These are phyloP conservation scores for Fennellomyces sp. DNA, from an alignment of 371 early-diverging fungal genomes.

Conservation along the genomic window DNA sequence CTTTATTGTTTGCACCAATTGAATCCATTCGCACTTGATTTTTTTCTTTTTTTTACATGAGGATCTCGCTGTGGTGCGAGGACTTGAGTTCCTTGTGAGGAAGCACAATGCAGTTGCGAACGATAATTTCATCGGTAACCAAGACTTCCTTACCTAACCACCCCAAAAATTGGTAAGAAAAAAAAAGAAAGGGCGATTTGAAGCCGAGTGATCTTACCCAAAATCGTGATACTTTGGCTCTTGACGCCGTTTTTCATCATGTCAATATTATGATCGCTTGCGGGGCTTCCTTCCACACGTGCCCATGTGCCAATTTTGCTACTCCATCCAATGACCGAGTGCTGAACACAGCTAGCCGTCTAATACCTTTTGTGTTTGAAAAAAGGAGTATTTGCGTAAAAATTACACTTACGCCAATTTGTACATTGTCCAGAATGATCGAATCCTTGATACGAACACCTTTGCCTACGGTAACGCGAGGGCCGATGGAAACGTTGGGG, in stretches of 20 bases:
- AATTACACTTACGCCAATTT: slow-evolving; percentile 87
- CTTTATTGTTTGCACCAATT: no score
- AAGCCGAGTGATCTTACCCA: no score
- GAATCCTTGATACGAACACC: slow-evolving; percentile 96
- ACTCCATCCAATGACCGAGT: slow-evolving; percentile 96
- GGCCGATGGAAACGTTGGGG: slow-evolving; percentile 95
- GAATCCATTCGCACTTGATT: background rate
- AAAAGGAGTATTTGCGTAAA: no score
- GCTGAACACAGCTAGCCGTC: slow-evolving; percentile 77
- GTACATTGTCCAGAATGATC: slow-evolving; percentile 93
- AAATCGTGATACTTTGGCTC: slow-evolving; percentile 88
- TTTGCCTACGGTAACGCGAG: slow-evolving; percentile 90
- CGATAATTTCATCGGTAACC: slow-evolving; percentile 88
- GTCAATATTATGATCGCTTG: slow-evolving; percentile 58
- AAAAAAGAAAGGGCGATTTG: no score
- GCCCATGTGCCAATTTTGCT: slow-evolving; percentile 93
- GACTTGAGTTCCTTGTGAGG: slow-evolving; percentile 95
- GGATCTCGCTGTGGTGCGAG: slow-evolving; percentile 91
- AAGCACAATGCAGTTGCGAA: slow-evolving; percentile 95
- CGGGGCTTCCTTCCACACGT: slow-evolving; percentile 90
- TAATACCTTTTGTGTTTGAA: no score
- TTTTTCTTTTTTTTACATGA: slow-evolving; percentile 73
- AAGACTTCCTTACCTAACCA: slow-evolving; percentile 77
- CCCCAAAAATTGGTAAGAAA: slow-evolving; percentile 32
- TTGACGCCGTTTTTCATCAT: slow-evolving; percentile 89